These are phyloP conservation scores for Bothriochloa decipiens DNA, from an alignment of 176 grass and related monocot species.

Conservation along the genomic window DNA sequence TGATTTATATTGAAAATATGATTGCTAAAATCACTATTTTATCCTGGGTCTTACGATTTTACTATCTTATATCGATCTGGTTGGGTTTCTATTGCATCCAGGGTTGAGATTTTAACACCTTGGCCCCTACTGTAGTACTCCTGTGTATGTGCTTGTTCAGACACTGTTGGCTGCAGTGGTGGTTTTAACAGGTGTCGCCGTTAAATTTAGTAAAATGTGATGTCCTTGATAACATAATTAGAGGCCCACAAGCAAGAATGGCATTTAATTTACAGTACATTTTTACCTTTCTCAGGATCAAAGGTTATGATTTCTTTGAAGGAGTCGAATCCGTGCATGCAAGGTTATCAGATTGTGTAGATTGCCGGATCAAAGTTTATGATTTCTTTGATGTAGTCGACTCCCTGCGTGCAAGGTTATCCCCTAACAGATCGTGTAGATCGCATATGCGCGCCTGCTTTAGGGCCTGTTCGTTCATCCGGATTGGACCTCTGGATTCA, in stretches of 20 bases:
- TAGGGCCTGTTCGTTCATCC: no score
- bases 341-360: background rate
- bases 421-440: background rate
- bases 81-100: background rate
- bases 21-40: background rate
- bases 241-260: no score
- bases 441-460: background rate
- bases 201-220: no score
- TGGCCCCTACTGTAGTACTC: no score
- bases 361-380: no score
- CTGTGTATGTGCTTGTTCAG: no score
- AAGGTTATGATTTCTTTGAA: background rate
- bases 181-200: no score
- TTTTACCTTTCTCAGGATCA: no score
- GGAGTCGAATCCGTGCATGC: background rate
- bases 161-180: no score
- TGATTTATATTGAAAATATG: background rate
- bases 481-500: no score
- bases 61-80: background rate
- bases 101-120: background rate
- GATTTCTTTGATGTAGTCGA: background rate
- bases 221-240: no score
- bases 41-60: background rate
- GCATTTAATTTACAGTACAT: no score
- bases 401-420: background rate